phyloP scores from a whole-genome alignment of 1,284 basidiomycete species.

The Cutaneotrichosporon cutaneum region DNA sequence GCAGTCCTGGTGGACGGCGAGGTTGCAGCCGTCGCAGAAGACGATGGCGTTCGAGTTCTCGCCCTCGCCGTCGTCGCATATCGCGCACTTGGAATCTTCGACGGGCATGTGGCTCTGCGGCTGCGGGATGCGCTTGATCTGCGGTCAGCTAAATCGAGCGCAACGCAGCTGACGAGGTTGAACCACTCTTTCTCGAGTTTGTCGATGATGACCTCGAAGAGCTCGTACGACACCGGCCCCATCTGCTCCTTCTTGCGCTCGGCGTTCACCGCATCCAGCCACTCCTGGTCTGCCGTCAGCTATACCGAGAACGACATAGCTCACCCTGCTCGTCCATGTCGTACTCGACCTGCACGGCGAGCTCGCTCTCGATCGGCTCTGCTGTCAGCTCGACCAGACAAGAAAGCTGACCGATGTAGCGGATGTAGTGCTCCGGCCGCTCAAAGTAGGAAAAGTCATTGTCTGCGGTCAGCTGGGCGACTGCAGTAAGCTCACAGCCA shows the following conservation, averaged over 20 bases:
- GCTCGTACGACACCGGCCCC: slow-evolving; percentile 74
- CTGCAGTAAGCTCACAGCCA: slow-evolving; percentile 35
- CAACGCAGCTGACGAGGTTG: slow-evolving; percentile 65
- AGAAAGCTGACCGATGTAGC: slow-evolving; percentile 69
- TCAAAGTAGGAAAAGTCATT: slow-evolving; percentile 75
- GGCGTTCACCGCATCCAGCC: slow-evolving; percentile 82
- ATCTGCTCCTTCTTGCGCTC: slow-evolving; percentile 78
- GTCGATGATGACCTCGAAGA: slow-evolving; percentile 96
- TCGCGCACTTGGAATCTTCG: slow-evolving; percentile 91
- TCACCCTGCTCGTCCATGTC: slow-evolving; percentile 99
- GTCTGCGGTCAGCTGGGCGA: slow-evolving; percentile 55
- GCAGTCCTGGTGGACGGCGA: slow-evolving; percentile 98
- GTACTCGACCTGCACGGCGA: slow-evolving; percentile 93
- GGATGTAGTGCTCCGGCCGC: slow-evolving; percentile 81
- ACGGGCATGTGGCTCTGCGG: slow-evolving; percentile 73
- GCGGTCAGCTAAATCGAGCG: slow-evolving; percentile 10
- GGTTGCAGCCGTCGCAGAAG: slow-evolving; percentile 98
- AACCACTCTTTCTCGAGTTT: slow-evolving; percentile 99
- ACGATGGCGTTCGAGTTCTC: slow-evolving; percentile 99
- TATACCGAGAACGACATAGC: slow-evolving; percentile 15
- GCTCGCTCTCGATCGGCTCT: slow-evolving; percentile 92
- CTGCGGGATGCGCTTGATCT: slow-evolving; percentile 90
- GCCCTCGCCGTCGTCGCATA: slow-evolving; percentile 97
- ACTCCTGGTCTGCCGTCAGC: slow-evolving; percentile 75
- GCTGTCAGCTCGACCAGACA: not conserved